phyloP scores from a whole-genome alignment of 768 basidiomycete genomes.

The Gymnopilus junonius region DNA sequence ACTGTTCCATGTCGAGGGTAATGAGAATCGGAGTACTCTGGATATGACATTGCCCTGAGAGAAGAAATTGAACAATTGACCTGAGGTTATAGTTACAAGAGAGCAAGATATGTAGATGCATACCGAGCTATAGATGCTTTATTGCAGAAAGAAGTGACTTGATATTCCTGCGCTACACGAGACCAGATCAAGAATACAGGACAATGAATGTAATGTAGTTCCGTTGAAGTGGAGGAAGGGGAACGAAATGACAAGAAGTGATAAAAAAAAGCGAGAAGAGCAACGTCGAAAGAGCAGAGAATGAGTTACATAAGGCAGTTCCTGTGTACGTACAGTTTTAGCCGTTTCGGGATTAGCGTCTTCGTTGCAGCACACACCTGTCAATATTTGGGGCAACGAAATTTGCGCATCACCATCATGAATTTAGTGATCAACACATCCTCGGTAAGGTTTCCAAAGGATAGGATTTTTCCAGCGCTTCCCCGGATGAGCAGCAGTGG shows the following conservation, averaged over 20 bases:
- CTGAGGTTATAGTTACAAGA: neutral
- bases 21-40: no score
- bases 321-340: slow-evolving; percentile 12
- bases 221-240: neutral
- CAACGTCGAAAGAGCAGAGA: neutral
- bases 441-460: neutral
- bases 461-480: neutral
- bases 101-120: neutral
- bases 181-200: no score
- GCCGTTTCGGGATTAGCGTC: slow-evolving; percentile 16
- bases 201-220: neutral
- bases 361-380: slow-evolving; percentile 14
- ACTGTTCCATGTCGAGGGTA: no score
- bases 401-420: slow-evolving; percentile 3
- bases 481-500: neutral
- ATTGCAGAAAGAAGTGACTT: neutral
- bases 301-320: slow-evolving; percentile 12
- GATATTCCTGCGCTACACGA: no score
- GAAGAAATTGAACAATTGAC: no score
- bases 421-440: neutral
- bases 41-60: neutral
- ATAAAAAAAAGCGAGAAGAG: slow-evolving; percentile 6
- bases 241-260: neutral
- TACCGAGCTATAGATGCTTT: neutral
- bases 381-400: slow-evolving; percentile 16